Conservation (phyloP, 768 basidiomycete species). For the Pisolithus orientalis region DNA sequence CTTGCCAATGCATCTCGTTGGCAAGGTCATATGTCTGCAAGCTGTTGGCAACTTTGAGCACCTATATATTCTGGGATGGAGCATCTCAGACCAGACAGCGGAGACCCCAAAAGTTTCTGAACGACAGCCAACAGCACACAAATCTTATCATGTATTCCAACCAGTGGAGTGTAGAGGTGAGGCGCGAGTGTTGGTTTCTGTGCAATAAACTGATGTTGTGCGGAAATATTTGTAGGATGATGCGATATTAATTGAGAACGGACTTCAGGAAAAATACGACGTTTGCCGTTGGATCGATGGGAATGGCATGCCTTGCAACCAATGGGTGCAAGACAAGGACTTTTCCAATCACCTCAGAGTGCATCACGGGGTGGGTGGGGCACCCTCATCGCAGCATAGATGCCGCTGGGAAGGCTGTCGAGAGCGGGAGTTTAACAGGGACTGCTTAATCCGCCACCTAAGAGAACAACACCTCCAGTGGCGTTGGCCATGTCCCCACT, state of each 20-base stretch:
- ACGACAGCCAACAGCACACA: not conserved
- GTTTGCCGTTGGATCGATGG: not conserved
- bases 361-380: not conserved
- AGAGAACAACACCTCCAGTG: constrained; percentile 8
- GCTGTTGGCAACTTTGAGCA: not conserved
- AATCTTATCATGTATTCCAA: not conserved
- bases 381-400: not conserved
- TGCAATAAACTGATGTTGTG: not conserved
- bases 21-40: not conserved
- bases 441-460: not conserved
- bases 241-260: not conserved
- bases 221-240: not conserved
- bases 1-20: not conserved
- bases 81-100: not conserved
- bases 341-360: not conserved
- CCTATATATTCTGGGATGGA: not conserved
- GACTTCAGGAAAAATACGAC: not conserved
- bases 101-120: not conserved
- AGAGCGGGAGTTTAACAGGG: not conserved
- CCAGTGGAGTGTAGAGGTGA: not conserved
- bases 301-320: not conserved
- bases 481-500: constrained; percentile 13
- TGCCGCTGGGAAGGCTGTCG: not conserved
- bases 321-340: not conserved
- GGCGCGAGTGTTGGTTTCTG: not conserved